Evolutionary conservation across 139 green algal genomes (phyloP).

Genomic region (Microglena sp.): DNA sequence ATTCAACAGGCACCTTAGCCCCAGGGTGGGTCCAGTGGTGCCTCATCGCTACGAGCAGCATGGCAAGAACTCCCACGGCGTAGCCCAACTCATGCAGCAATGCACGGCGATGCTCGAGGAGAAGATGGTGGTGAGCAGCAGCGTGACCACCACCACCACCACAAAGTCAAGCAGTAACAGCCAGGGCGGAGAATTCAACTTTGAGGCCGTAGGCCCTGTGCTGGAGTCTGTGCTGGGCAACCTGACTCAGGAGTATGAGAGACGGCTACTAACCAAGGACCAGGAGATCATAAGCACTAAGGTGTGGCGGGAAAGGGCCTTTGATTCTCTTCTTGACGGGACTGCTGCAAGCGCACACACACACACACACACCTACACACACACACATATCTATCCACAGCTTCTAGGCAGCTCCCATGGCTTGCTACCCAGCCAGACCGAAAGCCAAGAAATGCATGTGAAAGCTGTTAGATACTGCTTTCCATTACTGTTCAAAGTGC

Average conservation of each 20-base stretch:
- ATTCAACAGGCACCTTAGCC: neutral
- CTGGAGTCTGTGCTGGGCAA: constrained; percentile 59
- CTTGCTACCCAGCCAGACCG: too few species aligned
- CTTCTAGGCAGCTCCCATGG: too few species aligned
- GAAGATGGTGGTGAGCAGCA: constrained; percentile 4
- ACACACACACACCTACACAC: too few species aligned
- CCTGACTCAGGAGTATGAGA: constrained; percentile 75
- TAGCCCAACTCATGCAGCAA: neutral
- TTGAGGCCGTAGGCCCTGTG: constrained; percentile 62
- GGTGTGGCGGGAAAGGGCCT: too few species aligned
- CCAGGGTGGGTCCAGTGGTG: neutral
- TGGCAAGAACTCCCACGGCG: neutral
- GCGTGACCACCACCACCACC: too few species aligned
- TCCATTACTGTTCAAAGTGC: too few species aligned
- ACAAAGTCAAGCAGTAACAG: too few species aligned
- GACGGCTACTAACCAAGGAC: constrained; percentile 66
- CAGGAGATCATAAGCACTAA: constrained; percentile 45
- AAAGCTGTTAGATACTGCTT: too few species aligned
- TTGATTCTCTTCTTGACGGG: too few species aligned
- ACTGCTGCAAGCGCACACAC: neutral
- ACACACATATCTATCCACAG: too few species aligned
- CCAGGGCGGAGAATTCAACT: neutral
- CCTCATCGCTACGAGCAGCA: neutral
- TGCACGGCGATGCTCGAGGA: constrained; percentile 1
- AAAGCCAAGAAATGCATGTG: too few species aligned